These are phyloP conservation scores for Blakeslea trispora DNA, from an alignment of 371 early-diverging fungal species.

Conservation along the genomic window DNA sequence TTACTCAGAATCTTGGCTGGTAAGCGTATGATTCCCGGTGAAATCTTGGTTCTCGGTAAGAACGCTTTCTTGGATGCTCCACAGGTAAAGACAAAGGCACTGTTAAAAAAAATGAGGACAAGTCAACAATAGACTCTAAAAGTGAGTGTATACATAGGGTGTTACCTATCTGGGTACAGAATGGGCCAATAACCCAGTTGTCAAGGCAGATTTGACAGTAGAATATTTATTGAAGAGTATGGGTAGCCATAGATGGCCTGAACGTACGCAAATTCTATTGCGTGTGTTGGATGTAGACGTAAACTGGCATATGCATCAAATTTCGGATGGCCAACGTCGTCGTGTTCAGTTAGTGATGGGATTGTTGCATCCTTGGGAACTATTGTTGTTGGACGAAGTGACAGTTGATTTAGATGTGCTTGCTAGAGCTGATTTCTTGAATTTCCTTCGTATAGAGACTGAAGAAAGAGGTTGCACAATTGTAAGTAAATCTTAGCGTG, in stretches of 20 bases:
- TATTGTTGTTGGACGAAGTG: constrained; percentile 80
- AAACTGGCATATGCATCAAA: constrained; percentile 74
- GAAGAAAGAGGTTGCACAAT: constrained; percentile 68
- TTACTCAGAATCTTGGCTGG: constrained; percentile 69
- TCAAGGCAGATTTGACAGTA: constrained; percentile 67
- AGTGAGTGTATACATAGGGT: too few species aligned
- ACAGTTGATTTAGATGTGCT: constrained; percentile 84
- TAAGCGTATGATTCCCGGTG: constrained; percentile 64
- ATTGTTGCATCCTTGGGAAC: constrained; percentile 69
- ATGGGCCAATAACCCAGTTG: constrained; percentile 68
- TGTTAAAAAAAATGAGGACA: background rate
- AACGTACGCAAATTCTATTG: constrained; percentile 62
- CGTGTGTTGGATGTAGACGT: constrained; percentile 72
- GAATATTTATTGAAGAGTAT: constrained; percentile 67
- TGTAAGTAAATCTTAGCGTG: too few species aligned
- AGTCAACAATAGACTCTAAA: background rate
- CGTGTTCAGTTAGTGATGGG: constrained; percentile 81
- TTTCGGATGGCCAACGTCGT: constrained; percentile 72
- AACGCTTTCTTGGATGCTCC: constrained; percentile 69
- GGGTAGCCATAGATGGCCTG: constrained; percentile 66
- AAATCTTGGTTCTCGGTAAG: constrained; percentile 60
- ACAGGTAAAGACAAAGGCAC: constrained; percentile 15
- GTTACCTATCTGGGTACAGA: constrained; percentile 83
- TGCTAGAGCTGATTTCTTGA: constrained; percentile 68
- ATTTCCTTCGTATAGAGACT: constrained; percentile 66